Percentiles rank a stretch among this genome's conserved stretches.
Conservation (phyloP, 2,329 filamentous ascomycete species). For the Aspergillus nomiae region DNA sequence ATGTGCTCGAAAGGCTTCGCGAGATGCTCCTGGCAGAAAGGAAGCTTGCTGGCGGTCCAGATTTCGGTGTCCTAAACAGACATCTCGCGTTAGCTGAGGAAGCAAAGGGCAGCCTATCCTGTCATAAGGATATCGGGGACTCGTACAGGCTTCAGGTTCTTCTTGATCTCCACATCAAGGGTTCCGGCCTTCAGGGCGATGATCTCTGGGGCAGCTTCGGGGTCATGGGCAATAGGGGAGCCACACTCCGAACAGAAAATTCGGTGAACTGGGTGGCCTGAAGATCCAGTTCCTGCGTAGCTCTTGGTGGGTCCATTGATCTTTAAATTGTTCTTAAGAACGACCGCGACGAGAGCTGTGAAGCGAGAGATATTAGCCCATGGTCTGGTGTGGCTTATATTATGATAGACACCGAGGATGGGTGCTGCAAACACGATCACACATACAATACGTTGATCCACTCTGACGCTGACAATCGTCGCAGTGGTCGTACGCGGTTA, state of each 20-base stretch:
- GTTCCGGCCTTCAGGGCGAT: slow-evolving; percentile 70
- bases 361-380: not conserved
- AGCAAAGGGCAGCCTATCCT: not conserved
- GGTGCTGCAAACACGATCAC: not conserved
- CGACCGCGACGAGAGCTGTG: slow-evolving; percentile 64
- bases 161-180: slow-evolving; percentile 65
- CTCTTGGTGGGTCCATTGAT: slow-evolving; percentile 67
- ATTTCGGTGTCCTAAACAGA: slow-evolving; percentile 60
- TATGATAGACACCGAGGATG: not conserved
- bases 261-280: slow-evolving; percentile 66
- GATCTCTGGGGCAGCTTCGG: slow-evolving; percentile 69
- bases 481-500: slow-evolving; percentile 68
- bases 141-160: slow-evolving; percentile 62
- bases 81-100: slow-evolving; percentile 15
- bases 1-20: slow-evolving; percentile 65
- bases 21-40: slow-evolving; percentile 68
- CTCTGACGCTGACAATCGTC: slow-evolving; percentile 72
- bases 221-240: slow-evolving; percentile 70
- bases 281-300: slow-evolving; percentile 61
- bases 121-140: not conserved
- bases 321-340: slow-evolving; percentile 66
- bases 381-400: not conserved
- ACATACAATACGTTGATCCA: slow-evolving; percentile 64
- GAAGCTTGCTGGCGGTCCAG: slow-evolving; percentile 69
- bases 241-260: slow-evolving; percentile 71